Base-by-base conservation (phyloP, 2,329 filamentous ascomycete species). In the Ascochyta pisi region DNA sequence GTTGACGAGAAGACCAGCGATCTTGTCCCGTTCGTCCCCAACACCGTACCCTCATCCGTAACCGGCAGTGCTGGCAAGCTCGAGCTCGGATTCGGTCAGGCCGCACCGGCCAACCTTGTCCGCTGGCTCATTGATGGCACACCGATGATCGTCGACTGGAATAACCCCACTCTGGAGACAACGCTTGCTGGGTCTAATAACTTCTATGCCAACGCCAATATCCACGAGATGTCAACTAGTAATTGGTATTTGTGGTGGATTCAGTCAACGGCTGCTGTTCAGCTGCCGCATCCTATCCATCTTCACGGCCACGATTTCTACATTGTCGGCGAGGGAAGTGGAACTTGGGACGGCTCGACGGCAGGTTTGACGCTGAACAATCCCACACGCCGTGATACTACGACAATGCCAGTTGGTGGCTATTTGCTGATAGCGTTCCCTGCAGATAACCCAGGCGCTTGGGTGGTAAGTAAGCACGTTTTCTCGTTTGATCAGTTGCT, bases 401-500 rank as follows among this genome's bases (percentile, higher is more conserved):
- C 73, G 10, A 68, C 73, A 10, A 60, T 79, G 22, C 77, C 76
- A 0, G 60, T 60, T 1, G 60, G 60, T 4, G 77, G 76, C 3
- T 80, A 81, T 61, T 77, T 79, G 23, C 79, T 85, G 12, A 66
- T 86, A 19, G 82, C 83, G 19, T 84, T 84, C 70, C 70, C 74
- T 38, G 81, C 82, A 0, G 76, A 79, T 43, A 84, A 85, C 67
- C 82, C 83, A 0, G 84, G 83, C 8, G 62, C 68, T 37, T 75
- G 71, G 73, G 58, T 74, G 8, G 53, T 51, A 19, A 48, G 53
- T 56, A 19, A 15, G 4, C 1, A 6, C 27, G 12, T 12, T 10
- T 2, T 7, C 22, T 12, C 13, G 4, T 16, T 16, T n/a, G 12
- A 29, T n/a, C 19, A 8, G 1, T 45, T 19, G 46, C 37, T 56